These are phyloP conservation scores for Vigna reflexopilosa DNA, from an alignment of 306 rosid species.

Conservation along the genomic window DNA sequence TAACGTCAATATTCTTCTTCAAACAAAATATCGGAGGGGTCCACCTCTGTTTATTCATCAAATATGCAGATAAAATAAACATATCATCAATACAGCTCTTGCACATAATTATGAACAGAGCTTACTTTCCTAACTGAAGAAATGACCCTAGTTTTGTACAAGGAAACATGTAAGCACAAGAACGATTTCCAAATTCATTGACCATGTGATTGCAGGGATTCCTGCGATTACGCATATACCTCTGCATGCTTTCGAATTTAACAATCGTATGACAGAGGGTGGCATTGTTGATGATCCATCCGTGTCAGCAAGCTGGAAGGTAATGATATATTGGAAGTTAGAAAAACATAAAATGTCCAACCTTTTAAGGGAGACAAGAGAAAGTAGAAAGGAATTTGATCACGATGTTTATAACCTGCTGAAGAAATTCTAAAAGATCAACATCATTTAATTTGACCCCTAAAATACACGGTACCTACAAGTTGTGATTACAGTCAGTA, in stretches of 20 bases:
- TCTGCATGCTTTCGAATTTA: constrained; percentile 93
- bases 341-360: constrained; percentile 9
- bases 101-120: constrained; percentile 17
- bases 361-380: constrained; percentile 30
- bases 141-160: not conserved
- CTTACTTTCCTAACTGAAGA: not conserved
- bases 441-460: constrained; percentile 80
- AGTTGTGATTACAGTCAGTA: constrained; percentile 36
- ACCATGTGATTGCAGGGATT: constrained; percentile 10
- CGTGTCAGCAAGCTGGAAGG: constrained; percentile 81
- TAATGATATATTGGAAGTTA: constrained; percentile 27
- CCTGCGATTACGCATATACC: constrained; percentile 55
- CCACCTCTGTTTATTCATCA: no score
- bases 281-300: constrained; percentile 95
- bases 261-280: constrained; percentile 81
- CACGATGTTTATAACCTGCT: constrained; percentile 69
- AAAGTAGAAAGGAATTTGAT: constrained; percentile 8
- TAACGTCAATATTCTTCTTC: no score
- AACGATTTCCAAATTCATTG: constrained; percentile 19
- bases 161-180: constrained; percentile 23
- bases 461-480: constrained; percentile 91
- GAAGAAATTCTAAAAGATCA: constrained; percentile 95
- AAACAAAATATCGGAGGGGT: no score
- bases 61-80: not conserved
- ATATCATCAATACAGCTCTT: not conserved